Base-by-base conservation (phyloP, 2,329 filamentous ascomycete genomes). In the Periconia digitata region DNA sequence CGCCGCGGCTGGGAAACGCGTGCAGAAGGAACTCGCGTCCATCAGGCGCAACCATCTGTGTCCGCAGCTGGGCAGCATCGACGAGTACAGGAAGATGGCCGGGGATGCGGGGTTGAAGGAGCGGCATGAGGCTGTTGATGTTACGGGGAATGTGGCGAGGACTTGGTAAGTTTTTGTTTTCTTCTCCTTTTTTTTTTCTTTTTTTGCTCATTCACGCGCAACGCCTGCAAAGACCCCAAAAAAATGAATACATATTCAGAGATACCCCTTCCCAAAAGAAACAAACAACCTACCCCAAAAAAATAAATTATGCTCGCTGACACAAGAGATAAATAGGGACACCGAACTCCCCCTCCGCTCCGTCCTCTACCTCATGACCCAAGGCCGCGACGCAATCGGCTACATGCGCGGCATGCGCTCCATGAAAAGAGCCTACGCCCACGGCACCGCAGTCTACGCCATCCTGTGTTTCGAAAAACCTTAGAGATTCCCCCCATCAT, bases 331-430 rank as follows among this genome's bases (percentile, higher is more conserved):
- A n/a, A n/a, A n/a, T 27, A 42, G 40, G 40, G 40, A 42, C 16
- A 17, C 16, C 18, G 4, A 10, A 16, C 18, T 42, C 15, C 40
- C 40, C 8, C 3, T 42, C 3, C 2, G 2, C 10, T 42, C 40
- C 7, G 40, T 42, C 1, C 40, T 42, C 2, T 42, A 42, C 13
- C 23, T 42, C 6, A 42, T 42, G 4, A 27, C 40, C 10, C 40
- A 42, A 32, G 40, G 40, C 40, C 16, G 21, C 6, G 40, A 42
- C 32, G 40, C 40, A 3, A 42, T 42, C 32, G 23, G 40, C 8
- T 42, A 42, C 32, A 32, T 42, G 40, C 40, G 40, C 13, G 40
- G 40, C 3, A 42, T 42, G 40, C 40, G 23, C 13, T 42, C 40
- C 16, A 42, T 42, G 40, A 42, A 42, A 17, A 27, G 13, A 3